Evolutionary conservation across 2,329 filamentous ascomycete genomes (phyloP), one percentile per base, ranked within the genome.

Genomic region (Dactylellina parvicollis): DNA sequence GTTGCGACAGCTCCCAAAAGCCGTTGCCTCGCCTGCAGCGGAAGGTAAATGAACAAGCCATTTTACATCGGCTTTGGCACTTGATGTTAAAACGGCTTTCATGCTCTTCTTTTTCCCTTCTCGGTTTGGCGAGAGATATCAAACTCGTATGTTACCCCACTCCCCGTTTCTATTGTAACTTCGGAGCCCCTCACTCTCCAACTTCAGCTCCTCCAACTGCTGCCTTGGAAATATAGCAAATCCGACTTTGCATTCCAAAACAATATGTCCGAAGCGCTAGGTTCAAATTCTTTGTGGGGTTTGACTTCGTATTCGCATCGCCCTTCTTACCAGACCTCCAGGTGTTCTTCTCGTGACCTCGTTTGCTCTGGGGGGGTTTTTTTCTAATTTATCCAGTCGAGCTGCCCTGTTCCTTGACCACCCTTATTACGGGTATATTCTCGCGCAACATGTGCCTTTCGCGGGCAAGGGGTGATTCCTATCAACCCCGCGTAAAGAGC

Each of bases 351-450:
- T 67, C 62, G 62, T 59, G 62, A 67, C 62, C 52, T 38, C 40
- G 46, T 38, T 46, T 67, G 38, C 30, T 67, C 47, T 67, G 42
- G 42, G n/a, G n/a, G n/a, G n/a, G 34, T 30, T 65, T 26, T 7
- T 26, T 30, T 42, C 34, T 42, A 67, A 67, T 67, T 67, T 67
- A 67, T 52, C 62, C 62, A 59, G n/a, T 32, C 18, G 52, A 65
- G 52, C 60, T 49, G 52, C 52, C 52, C 62, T 67, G 62, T 67
- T 67, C 62, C 62, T 57, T 56, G 62, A 57, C n/a, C 32, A 36
- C 49, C 32, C 42, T 42, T 40, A 59, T 59, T 67, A 52, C 62
- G 62, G 62, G 55, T 67, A 67, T 67, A 67, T 67, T 59, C 52
- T 64, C 44, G 28, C 52, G 32, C 61, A 50, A n/a, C 61, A 66